phyloP scores from a whole-genome alignment of 2,329 filamentous ascomycete species.

The Aspergillus ruber region DNA sequence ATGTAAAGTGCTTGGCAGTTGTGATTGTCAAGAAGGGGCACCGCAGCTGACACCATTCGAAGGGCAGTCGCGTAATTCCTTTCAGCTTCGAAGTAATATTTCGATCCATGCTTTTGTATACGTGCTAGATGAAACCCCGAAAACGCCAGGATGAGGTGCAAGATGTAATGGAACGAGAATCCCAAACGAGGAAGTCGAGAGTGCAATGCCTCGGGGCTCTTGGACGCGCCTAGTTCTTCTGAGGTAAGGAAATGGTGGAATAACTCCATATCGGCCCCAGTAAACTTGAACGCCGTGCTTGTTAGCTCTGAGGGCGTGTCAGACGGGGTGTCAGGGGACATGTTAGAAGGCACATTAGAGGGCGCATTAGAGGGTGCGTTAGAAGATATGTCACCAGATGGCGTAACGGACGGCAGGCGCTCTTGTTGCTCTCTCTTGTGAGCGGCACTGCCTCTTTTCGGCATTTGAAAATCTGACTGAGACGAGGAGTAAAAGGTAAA shows the following conservation, averaged over 20 bases:
- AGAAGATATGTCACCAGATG: not conserved
- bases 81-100: conserved; percentile 7
- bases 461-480: conserved; percentile 4
- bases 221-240: conserved; percentile 2
- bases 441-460: conserved; percentile 1
- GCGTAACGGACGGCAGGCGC: not conserved
- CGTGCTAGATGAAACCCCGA: conserved; percentile 8
- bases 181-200: conserved; percentile 5
- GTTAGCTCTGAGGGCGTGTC: not conserved
- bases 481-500: conserved; percentile 6
- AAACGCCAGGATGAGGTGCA: conserved; percentile 9
- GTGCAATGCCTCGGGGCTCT: not conserved
- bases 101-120: not conserved
- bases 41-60: conserved; percentile 1
- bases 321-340: too few relatives aligned
- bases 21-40: not conserved
- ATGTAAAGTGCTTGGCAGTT: conserved; percentile 6
- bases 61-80: conserved; percentile 7
- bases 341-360: too few relatives aligned
- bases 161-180: conserved; percentile 7
- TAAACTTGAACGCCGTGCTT: conserved; percentile 8
- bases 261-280: conserved; percentile 8
- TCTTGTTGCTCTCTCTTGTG: not conserved
- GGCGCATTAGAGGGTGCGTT: too few relatives aligned
- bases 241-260: conserved; percentile 11